Evolutionary conservation across 805 yeast genomes (phyloP).

Genomic region (Candida nonsorbophila): DNA sequence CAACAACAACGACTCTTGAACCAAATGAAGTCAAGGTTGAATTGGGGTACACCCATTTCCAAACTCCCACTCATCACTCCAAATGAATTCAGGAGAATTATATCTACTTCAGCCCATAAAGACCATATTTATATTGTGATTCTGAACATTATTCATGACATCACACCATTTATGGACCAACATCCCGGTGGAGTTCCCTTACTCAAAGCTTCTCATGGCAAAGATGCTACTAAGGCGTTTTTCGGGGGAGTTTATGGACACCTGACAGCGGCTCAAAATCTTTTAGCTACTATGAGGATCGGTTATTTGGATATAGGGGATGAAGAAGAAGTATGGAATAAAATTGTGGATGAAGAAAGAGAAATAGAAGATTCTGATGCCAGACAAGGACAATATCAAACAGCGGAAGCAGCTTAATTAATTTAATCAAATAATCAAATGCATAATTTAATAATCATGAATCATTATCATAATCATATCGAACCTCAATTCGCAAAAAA

Average conservation of each 20-base stretch:
- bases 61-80: conserved; percentile 65
- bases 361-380: conserved; percentile 22
- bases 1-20: conserved; percentile 82
- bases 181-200: conserved; percentile 93
- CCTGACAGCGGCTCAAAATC: conserved; percentile 87
- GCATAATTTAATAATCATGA: neutral
- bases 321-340: conserved; percentile 78
- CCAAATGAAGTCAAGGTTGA: conserved; percentile 65
- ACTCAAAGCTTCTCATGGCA: conserved; percentile 76
- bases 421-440: neutral
- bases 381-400: conserved; percentile 14
- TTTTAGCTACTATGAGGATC: conserved; percentile 89
- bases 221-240: conserved; percentile 91
- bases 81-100: conserved; percentile 37
- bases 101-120: conserved; percentile 29
- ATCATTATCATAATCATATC: neutral
- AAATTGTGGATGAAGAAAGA: conserved; percentile 63
- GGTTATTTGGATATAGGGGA: conserved; percentile 80
- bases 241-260: conserved; percentile 94
- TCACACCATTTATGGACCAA: conserved; percentile 82
- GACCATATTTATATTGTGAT: conserved; percentile 69
- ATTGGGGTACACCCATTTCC: conserved; percentile 94
- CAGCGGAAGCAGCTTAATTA: conserved; percentile 33
- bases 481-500: conserved; percentile 2
- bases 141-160: conserved; percentile 89